phyloP scores from a whole-genome alignment of 2,329 filamentous ascomycete genomes.

The Aspergillus calidoustus region DNA sequence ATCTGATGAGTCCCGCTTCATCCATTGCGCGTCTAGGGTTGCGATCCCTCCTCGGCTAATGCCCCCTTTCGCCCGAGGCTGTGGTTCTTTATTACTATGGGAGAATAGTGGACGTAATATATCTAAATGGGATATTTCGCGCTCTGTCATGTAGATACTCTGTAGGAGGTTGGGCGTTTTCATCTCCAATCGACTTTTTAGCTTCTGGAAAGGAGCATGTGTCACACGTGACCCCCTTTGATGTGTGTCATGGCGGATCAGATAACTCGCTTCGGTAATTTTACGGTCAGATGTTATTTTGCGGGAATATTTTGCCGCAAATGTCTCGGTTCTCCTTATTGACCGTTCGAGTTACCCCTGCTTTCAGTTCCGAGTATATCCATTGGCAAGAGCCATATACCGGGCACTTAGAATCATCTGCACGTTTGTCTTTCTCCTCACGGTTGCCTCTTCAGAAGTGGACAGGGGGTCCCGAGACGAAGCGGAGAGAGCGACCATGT shows the following conservation, averaged over 20 bases:
- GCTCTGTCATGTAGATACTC: neutral
- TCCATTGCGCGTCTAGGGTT: conserved; percentile 1
- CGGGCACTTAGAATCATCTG: neutral
- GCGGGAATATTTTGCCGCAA: neutral
- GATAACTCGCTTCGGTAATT: conserved; percentile 24
- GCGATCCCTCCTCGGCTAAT: conserved; percentile 12
- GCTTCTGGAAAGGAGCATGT: neutral
- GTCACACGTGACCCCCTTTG: neutral
- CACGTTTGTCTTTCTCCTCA: neutral
- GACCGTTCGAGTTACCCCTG: neutral
- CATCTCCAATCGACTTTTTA: neutral
- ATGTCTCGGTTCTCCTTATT: neutral
- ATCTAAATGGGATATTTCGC: neutral
- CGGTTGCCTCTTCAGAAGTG: neutral
- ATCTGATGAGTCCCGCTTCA: conserved; percentile 29
- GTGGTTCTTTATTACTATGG: conserved; percentile 1
- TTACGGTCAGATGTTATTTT: neutral
- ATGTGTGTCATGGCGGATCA: conserved; percentile 23
- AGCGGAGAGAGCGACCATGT: conserved; percentile 4
- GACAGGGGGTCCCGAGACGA: neutral
- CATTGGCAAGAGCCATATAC: neutral
- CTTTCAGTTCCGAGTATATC: neutral
- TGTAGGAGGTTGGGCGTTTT: neutral
- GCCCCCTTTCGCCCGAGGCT: conserved; percentile 4
- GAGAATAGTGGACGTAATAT: neutral